phyloP scores from a whole-genome alignment of 2,329 filamentous ascomycete species.

The Neofusicoccum sp. region DNA sequence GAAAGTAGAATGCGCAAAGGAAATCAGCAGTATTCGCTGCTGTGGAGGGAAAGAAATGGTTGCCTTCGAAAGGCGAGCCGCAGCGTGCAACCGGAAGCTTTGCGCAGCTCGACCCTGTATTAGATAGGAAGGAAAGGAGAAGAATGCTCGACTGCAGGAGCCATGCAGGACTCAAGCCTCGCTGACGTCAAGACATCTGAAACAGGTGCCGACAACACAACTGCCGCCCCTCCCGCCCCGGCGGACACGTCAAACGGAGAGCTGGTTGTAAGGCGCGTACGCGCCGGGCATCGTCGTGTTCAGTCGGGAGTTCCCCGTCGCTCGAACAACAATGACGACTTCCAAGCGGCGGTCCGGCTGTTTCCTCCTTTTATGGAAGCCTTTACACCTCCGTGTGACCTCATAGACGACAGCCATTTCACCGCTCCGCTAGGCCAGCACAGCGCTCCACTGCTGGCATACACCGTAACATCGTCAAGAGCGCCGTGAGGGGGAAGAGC shows the following conservation, averaged over 20 bases:
- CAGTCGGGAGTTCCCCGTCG: constrained; percentile 5
- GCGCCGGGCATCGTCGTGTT: neutral
- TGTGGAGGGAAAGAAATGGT: neutral
- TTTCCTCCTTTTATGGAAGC: constrained; percentile 5
- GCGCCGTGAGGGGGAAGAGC: constrained; percentile 1
- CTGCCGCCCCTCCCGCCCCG: neutral
- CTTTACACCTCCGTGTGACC: neutral
- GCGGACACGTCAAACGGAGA: constrained; percentile 1
- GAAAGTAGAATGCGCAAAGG: too few species aligned
- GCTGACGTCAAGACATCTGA: neutral
- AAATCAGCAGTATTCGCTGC: neutral
- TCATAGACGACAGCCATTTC: constrained; percentile 1
- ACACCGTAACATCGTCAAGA: constrained; percentile 2
- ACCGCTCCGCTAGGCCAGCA: constrained; percentile 15
- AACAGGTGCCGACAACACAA: neutral
- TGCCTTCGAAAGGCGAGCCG: neutral
- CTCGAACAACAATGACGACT: constrained; percentile 4
- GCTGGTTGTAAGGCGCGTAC: neutral
- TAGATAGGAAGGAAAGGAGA: neutral
- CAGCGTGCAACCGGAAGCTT: neutral
- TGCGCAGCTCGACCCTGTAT: neutral
- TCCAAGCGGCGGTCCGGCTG: constrained; percentile 4
- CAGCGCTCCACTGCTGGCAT: constrained; percentile 9
- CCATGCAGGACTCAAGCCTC: neutral
- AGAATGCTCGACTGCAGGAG: neutral